A percentile compares a stretch with the other conserved stretches of the same genome.
Conservation (phyloP, 345 rosid genomes). For the Rubroshorea leprosula region DNA sequence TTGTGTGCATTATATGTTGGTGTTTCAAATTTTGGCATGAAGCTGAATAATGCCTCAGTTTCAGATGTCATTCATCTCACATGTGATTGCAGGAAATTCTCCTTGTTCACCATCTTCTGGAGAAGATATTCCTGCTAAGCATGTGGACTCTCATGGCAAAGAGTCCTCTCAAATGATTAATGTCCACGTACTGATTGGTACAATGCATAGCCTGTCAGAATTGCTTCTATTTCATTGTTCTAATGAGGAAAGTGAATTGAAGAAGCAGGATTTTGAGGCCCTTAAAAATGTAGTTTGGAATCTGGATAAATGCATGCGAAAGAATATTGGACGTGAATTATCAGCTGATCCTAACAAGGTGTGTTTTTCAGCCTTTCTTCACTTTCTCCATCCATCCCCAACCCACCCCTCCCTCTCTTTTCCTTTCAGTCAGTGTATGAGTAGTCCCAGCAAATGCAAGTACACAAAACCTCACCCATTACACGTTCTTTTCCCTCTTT, state of each 20-base stretch:
- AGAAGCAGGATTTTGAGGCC: constrained; percentile 42
- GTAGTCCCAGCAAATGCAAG: too few relatives aligned
- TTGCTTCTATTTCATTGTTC: constrained; percentile 58
- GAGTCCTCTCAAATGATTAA: constrained; percentile 25
- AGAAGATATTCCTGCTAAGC: constrained; percentile 24
- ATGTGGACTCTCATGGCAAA: constrained; percentile 17
- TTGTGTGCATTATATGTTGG: not conserved
- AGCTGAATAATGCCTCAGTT: constrained; percentile 25
- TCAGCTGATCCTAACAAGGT: constrained; percentile 43
- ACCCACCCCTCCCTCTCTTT: not conserved
- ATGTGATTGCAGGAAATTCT: constrained; percentile 27
- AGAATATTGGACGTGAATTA: constrained; percentile 34
- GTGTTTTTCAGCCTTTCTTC: constrained; percentile 14
- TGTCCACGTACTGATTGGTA: constrained; percentile 35
- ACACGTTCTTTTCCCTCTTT: too few relatives aligned
- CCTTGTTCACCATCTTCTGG: constrained; percentile 36
- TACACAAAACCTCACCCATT: too few relatives aligned
- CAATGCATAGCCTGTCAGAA: constrained; percentile 68
- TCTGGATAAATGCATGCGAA: constrained; percentile 46
- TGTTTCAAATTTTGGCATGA: constrained; percentile 24
- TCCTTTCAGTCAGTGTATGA: too few relatives aligned
- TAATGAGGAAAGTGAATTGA: constrained; percentile 41
- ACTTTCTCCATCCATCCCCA: not conserved
- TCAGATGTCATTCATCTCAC: constrained; percentile 28
- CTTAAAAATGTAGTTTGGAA: constrained; percentile 56